These are phyloP conservation scores for Westerdykella aurantiaca DNA, from an alignment of 2,329 filamentous ascomycete genomes.

Conservation along the genomic window DNA sequence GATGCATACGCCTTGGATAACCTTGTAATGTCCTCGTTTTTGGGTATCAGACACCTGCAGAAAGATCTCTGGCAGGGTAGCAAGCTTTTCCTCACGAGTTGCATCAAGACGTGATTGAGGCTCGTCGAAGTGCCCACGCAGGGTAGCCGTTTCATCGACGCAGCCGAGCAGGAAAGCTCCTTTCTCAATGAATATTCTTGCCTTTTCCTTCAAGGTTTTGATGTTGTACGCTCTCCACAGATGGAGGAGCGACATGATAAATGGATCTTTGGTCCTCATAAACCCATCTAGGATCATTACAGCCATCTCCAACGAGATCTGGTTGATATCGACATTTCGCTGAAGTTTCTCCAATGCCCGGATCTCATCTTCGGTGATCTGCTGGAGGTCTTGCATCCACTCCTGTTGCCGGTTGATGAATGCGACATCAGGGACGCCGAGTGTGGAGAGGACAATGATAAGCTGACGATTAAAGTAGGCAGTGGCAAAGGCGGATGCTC, in stretches of 20 bases:
- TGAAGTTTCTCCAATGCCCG: conserved; percentile 64
- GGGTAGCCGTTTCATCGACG: conserved; percentile 72
- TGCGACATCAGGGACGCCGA: conserved; percentile 62
- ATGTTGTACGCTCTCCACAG: conserved; percentile 88
- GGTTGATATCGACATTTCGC: conserved; percentile 78
- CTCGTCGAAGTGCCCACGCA: conserved; percentile 64
- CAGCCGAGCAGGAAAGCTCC: conserved; percentile 86
- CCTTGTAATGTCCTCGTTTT: conserved; percentile 50
- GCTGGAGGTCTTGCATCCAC: conserved; percentile 63
- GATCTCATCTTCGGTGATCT: conserved; percentile 60
- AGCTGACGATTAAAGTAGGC: conserved; percentile 86
- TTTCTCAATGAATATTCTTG: conserved; percentile 71
- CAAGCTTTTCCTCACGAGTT: conserved; percentile 37
- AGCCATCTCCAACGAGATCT: conserved; percentile 68
- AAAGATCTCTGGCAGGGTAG: conserved; percentile 74
- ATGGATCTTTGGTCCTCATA: conserved; percentile 68
- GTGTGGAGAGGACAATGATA: conserved; percentile 73
- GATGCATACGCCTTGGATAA: conserved; percentile 72
- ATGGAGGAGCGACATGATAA: conserved; percentile 69
- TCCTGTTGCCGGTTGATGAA: conserved; percentile 63
- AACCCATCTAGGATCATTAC: conserved; percentile 76
- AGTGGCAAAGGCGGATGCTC: conserved; percentile 67
- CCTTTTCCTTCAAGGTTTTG: conserved; percentile 88
- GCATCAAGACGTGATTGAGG: conserved; percentile 43
- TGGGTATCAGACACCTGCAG: conserved; percentile 65